phyloP scores from a whole-genome alignment of 208 protist species.

The Leptomonas pyrrhocoris region DNA sequence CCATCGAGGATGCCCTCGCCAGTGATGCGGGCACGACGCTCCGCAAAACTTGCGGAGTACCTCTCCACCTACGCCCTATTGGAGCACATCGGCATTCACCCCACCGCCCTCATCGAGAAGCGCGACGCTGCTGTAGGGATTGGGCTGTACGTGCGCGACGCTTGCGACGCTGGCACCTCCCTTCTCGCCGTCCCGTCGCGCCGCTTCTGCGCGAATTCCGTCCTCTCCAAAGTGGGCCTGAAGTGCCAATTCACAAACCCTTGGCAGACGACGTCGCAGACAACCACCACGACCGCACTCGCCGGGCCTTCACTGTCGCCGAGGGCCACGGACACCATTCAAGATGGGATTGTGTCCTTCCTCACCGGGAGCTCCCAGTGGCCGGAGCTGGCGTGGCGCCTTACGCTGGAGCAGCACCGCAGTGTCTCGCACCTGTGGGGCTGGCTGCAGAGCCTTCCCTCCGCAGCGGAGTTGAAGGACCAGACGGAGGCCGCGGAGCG shows the following conservation, averaged over 20 bases:
- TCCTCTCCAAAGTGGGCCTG: constrained; percentile 57
- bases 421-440: constrained; percentile 81
- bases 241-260: constrained; percentile 13
- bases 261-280: neutral
- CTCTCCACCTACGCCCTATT: constrained; percentile 86
- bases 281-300: neutral
- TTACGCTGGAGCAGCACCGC: constrained; percentile 79
- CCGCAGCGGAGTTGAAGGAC: constrained; percentile 36
- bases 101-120: constrained; percentile 81
- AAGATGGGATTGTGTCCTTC: constrained; percentile 54
- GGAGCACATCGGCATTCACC: constrained; percentile 76
- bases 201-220: constrained; percentile 53
- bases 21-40: constrained; percentile 43
- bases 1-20: neutral
- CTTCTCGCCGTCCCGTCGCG: constrained; percentile 79
- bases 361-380: constrained; percentile 62
- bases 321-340: neutral
- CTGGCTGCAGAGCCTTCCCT: constrained; percentile 77
- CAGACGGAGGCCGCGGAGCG: constrained; percentile 46
- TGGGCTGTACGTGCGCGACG: constrained; percentile 84
- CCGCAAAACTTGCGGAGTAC: constrained; percentile 86
- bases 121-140: constrained; percentile 70
- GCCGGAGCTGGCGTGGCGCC: constrained; percentile 75
- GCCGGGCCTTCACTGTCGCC: neutral
- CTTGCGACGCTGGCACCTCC: constrained; percentile 80